Evolutionary conservation across 129 eudicot species (phyloP).

Genomic region (Tagetes erecta): DNA sequence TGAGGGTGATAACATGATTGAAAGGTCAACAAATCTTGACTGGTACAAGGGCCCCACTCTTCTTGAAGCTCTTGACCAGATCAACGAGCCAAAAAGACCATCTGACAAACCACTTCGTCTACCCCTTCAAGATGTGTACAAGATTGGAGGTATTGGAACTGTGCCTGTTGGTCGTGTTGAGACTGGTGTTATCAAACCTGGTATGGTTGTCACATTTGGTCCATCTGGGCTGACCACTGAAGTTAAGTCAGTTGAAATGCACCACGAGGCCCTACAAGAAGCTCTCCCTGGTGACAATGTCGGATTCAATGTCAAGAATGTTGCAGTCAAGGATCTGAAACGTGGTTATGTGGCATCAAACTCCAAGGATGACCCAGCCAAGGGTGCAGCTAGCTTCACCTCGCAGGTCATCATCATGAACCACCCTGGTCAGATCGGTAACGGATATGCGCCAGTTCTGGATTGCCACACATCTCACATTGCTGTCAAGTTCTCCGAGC

Average conservation of each 20-base stretch:
- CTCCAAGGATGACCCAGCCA: conserved; percentile 29
- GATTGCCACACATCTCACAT: conserved; percentile 33
- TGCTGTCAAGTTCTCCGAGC: conserved; percentile 27
- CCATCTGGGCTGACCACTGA: conserved; percentile 40
- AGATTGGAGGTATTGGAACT: conserved; percentile 35
- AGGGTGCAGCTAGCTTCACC: conserved; percentile 38
- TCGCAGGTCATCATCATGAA: conserved; percentile 41
- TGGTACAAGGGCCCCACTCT: conserved; percentile 41
- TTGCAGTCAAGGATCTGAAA: conserved; percentile 39
- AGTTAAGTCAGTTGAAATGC: conserved; percentile 38
- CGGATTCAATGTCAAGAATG: conserved; percentile 36
- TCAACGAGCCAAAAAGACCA: conserved; percentile 35
- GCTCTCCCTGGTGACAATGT: conserved; percentile 35
- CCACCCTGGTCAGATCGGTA: conserved; percentile 40
- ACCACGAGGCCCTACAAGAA: conserved; percentile 24
- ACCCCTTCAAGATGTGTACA: conserved; percentile 31
- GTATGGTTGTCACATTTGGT: conserved; percentile 37
- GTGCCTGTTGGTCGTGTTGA: conserved; percentile 36
- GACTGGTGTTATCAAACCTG: conserved; percentile 27
- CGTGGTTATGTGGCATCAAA: conserved; percentile 40
- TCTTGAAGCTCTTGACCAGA: conserved; percentile 32
- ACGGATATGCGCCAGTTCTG: conserved; percentile 28
- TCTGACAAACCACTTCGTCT: conserved; percentile 36
- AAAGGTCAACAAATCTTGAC: conserved; percentile 35
- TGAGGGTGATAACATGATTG: conserved; percentile 33